These are phyloP conservation scores for Triticum timopheevii DNA, from an alignment of 176 grass and related monocot species.

Conservation along the genomic window DNA sequence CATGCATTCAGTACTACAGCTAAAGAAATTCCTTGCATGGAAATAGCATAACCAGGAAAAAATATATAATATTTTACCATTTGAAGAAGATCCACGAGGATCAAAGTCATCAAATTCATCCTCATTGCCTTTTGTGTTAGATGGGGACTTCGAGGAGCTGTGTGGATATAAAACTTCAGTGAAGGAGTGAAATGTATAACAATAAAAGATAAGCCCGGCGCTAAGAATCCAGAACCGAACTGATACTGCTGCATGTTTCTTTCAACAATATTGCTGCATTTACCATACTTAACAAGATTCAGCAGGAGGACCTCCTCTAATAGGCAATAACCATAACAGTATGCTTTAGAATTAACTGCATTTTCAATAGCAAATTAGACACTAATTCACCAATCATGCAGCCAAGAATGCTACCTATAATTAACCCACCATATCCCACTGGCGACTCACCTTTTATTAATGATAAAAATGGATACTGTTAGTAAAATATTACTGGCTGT, in stretches of 20 bases:
- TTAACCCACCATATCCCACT: neutral
- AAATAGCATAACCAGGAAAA: constrained; percentile 22
- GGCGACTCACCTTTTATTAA: neutral
- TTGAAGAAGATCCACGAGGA: constrained; percentile 83
- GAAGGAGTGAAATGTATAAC: neutral
- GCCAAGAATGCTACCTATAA: neutral
- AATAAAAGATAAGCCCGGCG: neutral
- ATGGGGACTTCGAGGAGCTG: constrained; percentile 41
- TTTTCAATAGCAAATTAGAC: constrained; percentile 16
- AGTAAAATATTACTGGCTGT: neutral
- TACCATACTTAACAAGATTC: constrained; percentile 23
- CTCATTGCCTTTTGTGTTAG: constrained; percentile 37
- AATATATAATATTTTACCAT: constrained; percentile 39
- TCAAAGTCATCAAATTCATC: constrained; percentile 94
- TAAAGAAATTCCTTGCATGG: neutral
- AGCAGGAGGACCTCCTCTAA: neutral
- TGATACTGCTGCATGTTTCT: neutral
- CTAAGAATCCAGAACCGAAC: neutral
- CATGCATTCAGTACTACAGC: constrained; percentile 17
- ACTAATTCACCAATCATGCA: neutral
- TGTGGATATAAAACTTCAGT: constrained; percentile 35
- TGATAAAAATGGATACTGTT: constrained; percentile 1
- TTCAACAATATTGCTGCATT: constrained; percentile 3
- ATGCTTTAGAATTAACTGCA: constrained; percentile 22
- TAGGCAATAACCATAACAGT: neutral